A percentile compares a stretch with the other conserved stretches of the same genome.
These are phyloP conservation scores for Cryoendolithus antarcticus DNA, from an alignment of 2,329 filamentous ascomycete species.

Conservation along the genomic window DNA sequence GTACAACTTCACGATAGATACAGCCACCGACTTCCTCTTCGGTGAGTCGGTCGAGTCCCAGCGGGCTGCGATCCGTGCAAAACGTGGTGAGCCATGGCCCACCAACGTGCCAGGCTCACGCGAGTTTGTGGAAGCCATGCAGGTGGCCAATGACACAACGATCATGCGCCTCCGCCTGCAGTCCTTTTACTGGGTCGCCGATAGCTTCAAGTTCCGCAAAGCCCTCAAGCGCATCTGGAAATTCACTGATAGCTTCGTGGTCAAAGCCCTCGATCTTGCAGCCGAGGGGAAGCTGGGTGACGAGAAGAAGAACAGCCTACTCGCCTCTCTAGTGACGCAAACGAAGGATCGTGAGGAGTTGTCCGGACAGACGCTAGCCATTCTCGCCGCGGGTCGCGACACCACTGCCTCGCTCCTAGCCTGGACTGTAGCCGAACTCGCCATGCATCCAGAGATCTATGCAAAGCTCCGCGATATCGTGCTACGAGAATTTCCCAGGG, in stretches of 20 bases:
- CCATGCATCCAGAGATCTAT: conserved; percentile 20
- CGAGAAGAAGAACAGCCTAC: conserved; percentile 9
- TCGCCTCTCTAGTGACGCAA: conserved; percentile 15
- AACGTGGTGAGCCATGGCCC: too few species aligned
- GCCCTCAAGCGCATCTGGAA: conserved; percentile 26
- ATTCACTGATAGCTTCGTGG: conserved; percentile 7
- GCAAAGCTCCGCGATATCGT: conserved; percentile 17
- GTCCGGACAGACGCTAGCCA: conserved; percentile 20
- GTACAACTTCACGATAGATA: conserved; percentile 27
- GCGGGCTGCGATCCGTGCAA: too few species aligned
- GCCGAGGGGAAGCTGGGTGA: neutral
- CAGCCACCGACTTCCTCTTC: conserved; percentile 25
- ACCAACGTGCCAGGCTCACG: neutral
- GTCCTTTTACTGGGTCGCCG: conserved; percentile 30
- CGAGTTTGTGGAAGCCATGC: conserved; percentile 17
- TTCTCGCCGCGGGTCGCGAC: conserved; percentile 47
- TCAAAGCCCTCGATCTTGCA: conserved; percentile 8
- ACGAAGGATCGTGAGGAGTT: conserved; percentile 13
- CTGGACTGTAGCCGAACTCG: conserved; percentile 29
- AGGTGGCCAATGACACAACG: conserved; percentile 8
- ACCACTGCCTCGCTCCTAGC: conserved; percentile 43
- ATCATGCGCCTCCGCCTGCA: conserved; percentile 14
- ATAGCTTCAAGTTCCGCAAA: conserved; percentile 27
- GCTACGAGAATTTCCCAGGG: conserved; percentile 13
- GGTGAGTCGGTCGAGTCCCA: conserved; percentile 10